These are phyloP conservation scores for Entomortierella lignicola DNA, from an alignment of 192 early-diverging fungal genomes.

Conservation along the genomic window DNA sequence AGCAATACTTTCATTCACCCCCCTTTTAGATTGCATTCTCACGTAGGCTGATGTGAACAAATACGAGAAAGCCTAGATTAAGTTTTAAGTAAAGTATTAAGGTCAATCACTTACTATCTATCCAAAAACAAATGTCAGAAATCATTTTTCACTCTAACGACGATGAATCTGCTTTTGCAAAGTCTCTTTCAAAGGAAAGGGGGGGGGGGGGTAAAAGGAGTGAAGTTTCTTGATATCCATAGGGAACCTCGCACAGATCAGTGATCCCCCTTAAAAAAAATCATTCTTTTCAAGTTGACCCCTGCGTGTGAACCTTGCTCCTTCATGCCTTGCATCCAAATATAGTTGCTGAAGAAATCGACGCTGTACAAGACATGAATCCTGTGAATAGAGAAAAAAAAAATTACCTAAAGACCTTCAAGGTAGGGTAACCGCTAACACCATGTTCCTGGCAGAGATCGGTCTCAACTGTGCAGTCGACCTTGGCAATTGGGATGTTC, in stretches of 20 bases:
- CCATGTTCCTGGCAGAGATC: conserved; percentile 85
- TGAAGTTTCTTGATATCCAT: not conserved
- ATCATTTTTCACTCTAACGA: no score
- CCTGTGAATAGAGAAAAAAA: not conserved
- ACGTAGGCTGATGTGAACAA: no score
- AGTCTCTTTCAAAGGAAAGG: conserved; percentile 24
- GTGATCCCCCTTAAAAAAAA: not conserved
- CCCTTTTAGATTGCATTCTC: no score
- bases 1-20: no score
- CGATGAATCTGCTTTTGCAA: conserved; percentile 70
- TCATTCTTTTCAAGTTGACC: no score
- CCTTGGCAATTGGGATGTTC: conserved; percentile 88
- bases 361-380: not conserved
- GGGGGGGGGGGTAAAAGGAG: not conserved
- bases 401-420: conserved; percentile 84
- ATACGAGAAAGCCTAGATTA: no score
- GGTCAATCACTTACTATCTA: no score
- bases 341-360: not conserved
- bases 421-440: conserved; percentile 91
- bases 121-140: no score
- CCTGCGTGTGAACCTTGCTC: not conserved
- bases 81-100: no score
- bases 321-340: not conserved
- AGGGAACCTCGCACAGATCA: not conserved
- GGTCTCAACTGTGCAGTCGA: conserved; percentile 94